These are phyloP conservation scores for Phaeotremella fagi DNA, from an alignment of 768 basidiomycete genomes.

Conservation along the genomic window DNA sequence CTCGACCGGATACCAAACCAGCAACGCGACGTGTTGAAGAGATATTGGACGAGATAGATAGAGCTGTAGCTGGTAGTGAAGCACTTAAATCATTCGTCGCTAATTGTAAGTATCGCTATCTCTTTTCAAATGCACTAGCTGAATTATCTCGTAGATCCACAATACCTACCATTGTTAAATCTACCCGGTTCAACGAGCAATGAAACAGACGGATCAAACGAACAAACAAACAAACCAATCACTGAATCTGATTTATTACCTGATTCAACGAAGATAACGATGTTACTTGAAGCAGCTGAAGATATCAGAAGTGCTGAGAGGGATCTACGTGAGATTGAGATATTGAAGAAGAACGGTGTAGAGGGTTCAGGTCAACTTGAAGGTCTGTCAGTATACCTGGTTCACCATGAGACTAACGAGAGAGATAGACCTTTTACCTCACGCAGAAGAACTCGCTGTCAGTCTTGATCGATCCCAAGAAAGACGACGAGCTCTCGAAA, in stretches of 20 bases:
- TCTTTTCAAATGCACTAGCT: background rate
- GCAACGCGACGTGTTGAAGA: conserved; percentile 13
- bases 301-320: conserved; percentile 32
- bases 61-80: conserved; percentile 18
- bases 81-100: conserved; percentile 24
- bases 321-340: conserved; percentile 33
- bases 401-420: background rate
- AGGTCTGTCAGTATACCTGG: conserved; percentile 12
- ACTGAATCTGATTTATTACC: conserved; percentile 24
- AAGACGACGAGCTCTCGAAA: conserved; percentile 10
- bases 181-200: background rate
- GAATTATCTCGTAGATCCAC: conserved; percentile 14
- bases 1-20: background rate
- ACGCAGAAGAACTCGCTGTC: no score
- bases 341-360: conserved; percentile 19
- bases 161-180: conserved; percentile 29
- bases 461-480: background rate
- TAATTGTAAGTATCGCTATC: conserved; percentile 26
- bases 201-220: background rate
- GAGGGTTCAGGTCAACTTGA: conserved; percentile 34
- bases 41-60: conserved; percentile 24
- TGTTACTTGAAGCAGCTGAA: conserved; percentile 31
- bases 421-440: no score
- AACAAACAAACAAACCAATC: background rate
- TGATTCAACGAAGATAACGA: conserved; percentile 24